These are phyloP conservation scores for Stentor roeselii DNA, from an alignment of 73 alveolate species.

Conservation along the genomic window DNA sequence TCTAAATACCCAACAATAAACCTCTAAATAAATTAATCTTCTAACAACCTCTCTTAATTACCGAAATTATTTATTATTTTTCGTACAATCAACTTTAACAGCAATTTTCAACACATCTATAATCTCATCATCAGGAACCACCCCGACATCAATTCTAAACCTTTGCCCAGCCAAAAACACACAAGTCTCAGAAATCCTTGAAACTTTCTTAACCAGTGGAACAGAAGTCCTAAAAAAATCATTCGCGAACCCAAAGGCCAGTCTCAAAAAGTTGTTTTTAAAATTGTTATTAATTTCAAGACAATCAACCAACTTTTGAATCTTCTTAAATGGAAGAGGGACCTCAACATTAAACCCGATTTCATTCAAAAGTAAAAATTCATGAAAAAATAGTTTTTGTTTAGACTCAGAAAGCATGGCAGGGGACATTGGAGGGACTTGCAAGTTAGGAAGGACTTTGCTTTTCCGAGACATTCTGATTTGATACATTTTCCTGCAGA, in stretches of 20 bases:
- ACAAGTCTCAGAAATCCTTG: background rate
- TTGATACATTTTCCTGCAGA: background rate
- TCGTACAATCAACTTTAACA: too few relatives aligned
- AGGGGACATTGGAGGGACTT: conserved; percentile 17
- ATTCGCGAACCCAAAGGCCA: background rate
- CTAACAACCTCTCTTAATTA: too few relatives aligned
- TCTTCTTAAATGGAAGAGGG: background rate
- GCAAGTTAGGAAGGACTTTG: background rate
- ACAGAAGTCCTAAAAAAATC: background rate
- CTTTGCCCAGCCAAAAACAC: background rate
- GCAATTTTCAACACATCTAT: too few relatives aligned
- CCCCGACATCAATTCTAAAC: background rate
- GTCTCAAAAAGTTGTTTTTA: background rate
- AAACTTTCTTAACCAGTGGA: background rate
- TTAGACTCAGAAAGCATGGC: background rate
- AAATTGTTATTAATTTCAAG: background rate
- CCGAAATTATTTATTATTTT: too few relatives aligned
- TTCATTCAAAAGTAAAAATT: background rate
- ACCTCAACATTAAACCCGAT: background rate
- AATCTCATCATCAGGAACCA: background rate
- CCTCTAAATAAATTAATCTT: too few relatives aligned
- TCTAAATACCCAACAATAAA: too few relatives aligned
- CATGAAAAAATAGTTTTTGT: background rate
- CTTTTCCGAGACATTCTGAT: background rate
- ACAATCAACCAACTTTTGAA: background rate